Evolutionary conservation across 116 monocot genomes (phyloP), one percentile per base, ranked within the genome.

Genomic region (Papilionanthe hybrid): DNA sequence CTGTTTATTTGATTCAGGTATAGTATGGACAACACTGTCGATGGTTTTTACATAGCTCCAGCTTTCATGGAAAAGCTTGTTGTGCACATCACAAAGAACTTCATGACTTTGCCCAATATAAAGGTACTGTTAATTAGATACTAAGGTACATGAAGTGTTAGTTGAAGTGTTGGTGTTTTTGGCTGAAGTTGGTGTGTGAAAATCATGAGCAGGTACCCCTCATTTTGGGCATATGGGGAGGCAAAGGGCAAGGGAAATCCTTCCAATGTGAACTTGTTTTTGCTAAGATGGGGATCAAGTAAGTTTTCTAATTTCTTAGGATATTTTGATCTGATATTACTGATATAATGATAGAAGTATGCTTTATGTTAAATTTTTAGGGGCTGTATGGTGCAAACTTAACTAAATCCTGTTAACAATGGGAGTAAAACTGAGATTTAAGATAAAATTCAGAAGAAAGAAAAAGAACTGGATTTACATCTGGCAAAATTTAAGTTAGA

Each of bases 1-100:
- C 4, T 53, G 53, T 53, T 13, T 53, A 53, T 77, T 27, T 28
- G 23, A 30, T 78, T 42, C 48, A 96, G 97, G 85, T 86, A 81
- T 79, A 56, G 68, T 56, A 55, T 92, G 8, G 92, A 94, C 82
- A 97, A 97, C 88, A 92, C 48, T 2, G 78, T 87, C 89, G 92
- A 87, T 55, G 97, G 92, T 4, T 88, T 85, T 60, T 97, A 97
- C 87, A 97, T 97, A 23, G 97, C 97, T 18, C 94, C 89, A 0
- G 97, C 91, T 66, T 97, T 97, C 91, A 97, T 97, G 97, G 97
- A 97, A 79, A 97, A 97, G 88, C 84, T 97, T 27, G 89, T 97
- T 25, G 91, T 92, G 43, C 94, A 94, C 88, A 84, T 97, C 82
- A 37, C 83, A 79, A 97, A 97, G 88, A 97, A 97, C 81, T 97